Evolutionary conservation across 768 basidiomycete species (phyloP).

Genomic region (Daedaleopsis nitida): DNA sequence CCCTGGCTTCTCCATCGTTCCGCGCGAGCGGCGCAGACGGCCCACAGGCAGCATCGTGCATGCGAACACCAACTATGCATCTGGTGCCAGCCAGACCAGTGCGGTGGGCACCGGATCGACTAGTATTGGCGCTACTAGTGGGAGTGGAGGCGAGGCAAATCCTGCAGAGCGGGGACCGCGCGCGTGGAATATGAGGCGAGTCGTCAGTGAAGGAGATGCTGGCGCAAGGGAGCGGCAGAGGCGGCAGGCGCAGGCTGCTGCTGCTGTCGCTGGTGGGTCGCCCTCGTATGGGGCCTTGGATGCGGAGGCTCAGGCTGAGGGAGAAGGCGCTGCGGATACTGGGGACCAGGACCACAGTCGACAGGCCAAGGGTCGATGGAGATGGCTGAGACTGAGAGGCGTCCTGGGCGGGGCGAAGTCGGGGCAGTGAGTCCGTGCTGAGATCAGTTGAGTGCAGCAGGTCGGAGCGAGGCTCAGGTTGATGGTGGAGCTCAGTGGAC

Average conservation of each 20-base stretch:
- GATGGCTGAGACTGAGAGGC: neutral
- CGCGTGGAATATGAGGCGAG: conserved; percentile 16
- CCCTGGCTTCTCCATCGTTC: conserved; percentile 75
- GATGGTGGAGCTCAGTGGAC: neutral
- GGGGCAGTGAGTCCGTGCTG: neutral
- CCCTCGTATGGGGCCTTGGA: conserved; percentile 8
- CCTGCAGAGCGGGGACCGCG: neutral
- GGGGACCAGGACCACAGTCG: conserved; percentile 1
- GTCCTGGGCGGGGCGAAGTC: neutral
- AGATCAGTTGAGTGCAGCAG: neutral
- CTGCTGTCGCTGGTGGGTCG: conserved; percentile 4
- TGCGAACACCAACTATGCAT: conserved; percentile 2
- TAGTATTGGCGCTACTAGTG: conserved; percentile 4
- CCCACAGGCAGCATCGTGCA: conserved; percentile 34
- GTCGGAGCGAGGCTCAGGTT: neutral
- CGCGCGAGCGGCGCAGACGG: conserved; percentile 51
- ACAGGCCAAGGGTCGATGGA: neutral
- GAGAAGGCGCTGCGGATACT: conserved; percentile 7
- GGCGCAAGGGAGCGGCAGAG: conserved; percentile 11
- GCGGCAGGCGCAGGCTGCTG: conserved; percentile 3
- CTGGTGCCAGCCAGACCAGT: too few species aligned
- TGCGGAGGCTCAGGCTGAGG: neutral
- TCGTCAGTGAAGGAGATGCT: conserved; percentile 21
- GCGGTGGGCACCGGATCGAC: too few species aligned
- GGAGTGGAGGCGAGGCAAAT: conserved; percentile 16